Base-by-base conservation (phyloP, 331 rosid genomes). In the Acacia pycnantha region DNA sequence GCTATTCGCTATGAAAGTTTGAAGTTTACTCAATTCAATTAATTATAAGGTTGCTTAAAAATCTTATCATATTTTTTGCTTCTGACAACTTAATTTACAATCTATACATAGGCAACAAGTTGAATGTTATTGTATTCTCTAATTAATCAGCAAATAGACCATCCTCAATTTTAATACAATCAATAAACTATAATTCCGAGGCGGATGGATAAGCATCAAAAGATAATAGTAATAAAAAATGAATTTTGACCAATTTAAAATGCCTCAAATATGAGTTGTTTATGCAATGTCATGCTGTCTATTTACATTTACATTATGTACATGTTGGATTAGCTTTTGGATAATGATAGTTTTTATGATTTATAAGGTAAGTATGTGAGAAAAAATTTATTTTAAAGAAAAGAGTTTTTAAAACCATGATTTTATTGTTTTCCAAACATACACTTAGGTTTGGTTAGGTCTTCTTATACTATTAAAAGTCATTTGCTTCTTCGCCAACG, bases 301-400 rank as follows among this genome's bases (percentile, higher is more conserved):
- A 22, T 66, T 21, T 33, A 47, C 5, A 12, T 5, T 61, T 24
- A 58, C 0, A n/a, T 35, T 35, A 35, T 1, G 0, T 5, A 5
- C 7, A 35, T 5, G 1, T 35, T 5, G 7, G 1, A 37, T 37
- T 37, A 37, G 0, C 5, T 37, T 37, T 37, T 37, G 1, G 40
- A 6, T 0, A 37, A 37, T n/a, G n/a, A n/a, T 37, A 37, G 0
- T 1, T 37, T 37, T 37, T 6, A 37, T 6, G 0, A 37, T 37
- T 37, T 37, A 37, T 6, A 37, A 5, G 4, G 0, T 37, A 37
- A 37, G 0, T 37, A 37, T 5, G 1, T 5, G 7, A 0, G 7
- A 1, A 4, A 0, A 6, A 1, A 3, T 5, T 37, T 37, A 1
- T 6, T 1, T 0, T 37, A 5, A 1, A 5, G 8, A 5, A 37